These are phyloP conservation scores for Pilaira anomala DNA, from an alignment of 192 early-diverging fungal species.

Conservation along the genomic window DNA sequence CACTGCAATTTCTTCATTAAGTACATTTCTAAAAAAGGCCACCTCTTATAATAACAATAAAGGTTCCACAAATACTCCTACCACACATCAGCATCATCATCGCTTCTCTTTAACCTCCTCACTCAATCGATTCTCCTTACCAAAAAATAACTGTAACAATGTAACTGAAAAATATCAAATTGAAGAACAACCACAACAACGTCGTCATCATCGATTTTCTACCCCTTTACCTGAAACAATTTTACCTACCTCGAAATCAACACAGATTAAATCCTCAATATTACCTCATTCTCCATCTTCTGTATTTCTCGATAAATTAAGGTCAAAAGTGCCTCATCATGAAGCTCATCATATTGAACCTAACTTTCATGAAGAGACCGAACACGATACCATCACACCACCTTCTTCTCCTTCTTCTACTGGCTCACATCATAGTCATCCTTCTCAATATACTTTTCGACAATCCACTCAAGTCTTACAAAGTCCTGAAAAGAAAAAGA, in stretches of 20 bases:
- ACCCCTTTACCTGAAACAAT: neutral
- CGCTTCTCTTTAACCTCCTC: conserved; percentile 10
- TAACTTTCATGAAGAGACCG: neutral
- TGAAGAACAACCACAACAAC: neutral
- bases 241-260: neutral
- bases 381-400: neutral
- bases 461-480: neutral
- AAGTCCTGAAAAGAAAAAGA: neutral
- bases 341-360: neutral
- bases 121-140: conserved; percentile 9
- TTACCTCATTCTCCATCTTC: neutral
- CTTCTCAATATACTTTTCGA: neutral
- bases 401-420: neutral
- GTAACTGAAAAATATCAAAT: neutral
- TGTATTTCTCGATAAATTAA: conserved; percentile 3
- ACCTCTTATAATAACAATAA: neutral
- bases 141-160: neutral
- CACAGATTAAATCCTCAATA: conserved; percentile 9
- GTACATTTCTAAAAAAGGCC: conserved; percentile 10
- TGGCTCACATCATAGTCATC: neutral
- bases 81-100: neutral
- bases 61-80: neutral
- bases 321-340: neutral
- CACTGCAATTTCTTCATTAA: conserved; percentile 3
- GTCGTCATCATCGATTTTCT: neutral